These are phyloP conservation scores for Venturia effusa DNA, from an alignment of 2,329 filamentous ascomycete genomes.

Conservation along the genomic window DNA sequence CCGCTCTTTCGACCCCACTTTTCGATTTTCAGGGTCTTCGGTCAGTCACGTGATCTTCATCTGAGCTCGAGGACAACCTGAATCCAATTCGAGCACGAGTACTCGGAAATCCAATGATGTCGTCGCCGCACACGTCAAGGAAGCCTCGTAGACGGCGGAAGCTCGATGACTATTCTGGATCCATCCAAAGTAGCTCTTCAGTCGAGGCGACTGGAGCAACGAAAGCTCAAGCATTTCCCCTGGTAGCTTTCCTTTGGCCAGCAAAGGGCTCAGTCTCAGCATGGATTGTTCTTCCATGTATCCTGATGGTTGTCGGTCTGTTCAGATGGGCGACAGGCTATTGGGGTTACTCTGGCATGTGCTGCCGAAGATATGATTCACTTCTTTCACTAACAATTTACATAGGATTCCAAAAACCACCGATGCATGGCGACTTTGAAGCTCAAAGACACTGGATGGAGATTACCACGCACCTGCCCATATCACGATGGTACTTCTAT, in stretches of 20 bases:
- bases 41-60: not conserved
- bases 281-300: constrained; percentile 83
- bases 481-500: constrained; percentile 96
- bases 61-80: not conserved
- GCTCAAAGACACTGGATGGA: constrained; percentile 99
- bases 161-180: not conserved
- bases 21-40: not conserved
- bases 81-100: not conserved
- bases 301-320: constrained; percentile 81
- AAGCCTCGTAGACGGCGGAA: constrained; percentile 10
- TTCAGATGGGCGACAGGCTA: constrained; percentile 88
- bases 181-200: not conserved
- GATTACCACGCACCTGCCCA: constrained; percentile 74
- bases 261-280: constrained; percentile 72
- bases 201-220: not conserved
- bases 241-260: constrained; percentile 91
- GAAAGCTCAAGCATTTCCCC: constrained; percentile 63
- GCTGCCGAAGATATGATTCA: constrained; percentile 13
- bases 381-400: constrained; percentile 7
- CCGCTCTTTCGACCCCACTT: not conserved
- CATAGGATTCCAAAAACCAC: constrained; percentile 67
- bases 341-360: constrained; percentile 84
- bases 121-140: constrained; percentile 2
- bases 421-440: constrained; percentile 95
- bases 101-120: not conserved